These are phyloP conservation scores for Nicotiana obtusifolia DNA, from an alignment of 257 asterid species.

Conservation along the genomic window DNA sequence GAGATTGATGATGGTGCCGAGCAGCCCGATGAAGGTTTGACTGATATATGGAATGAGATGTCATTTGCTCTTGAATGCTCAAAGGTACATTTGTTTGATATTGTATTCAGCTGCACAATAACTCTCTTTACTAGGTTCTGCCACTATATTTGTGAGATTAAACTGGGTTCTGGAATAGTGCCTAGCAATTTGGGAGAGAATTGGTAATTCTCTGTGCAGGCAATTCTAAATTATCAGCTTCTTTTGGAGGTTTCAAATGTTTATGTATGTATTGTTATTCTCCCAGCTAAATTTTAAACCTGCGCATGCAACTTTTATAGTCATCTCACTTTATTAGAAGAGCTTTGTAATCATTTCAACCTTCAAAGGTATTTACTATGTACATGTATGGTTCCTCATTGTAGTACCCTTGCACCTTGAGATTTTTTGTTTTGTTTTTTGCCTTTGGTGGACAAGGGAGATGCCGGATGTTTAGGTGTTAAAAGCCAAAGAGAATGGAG, in stretches of 20 bases:
- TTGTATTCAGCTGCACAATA: neutral
- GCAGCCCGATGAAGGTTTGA: constrained; percentile 57
- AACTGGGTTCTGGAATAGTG: neutral
- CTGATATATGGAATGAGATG: constrained; percentile 86
- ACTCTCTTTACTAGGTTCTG: neutral
- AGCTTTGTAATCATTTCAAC: neutral
- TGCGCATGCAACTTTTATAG: neutral
- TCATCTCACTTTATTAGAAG: neutral
- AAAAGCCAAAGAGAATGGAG: neutral
- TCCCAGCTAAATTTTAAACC: neutral
- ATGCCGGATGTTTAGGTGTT: neutral
- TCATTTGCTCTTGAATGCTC: constrained; percentile 65
- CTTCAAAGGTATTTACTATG: neutral
- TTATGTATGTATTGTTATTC: neutral
- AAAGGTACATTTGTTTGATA: constrained; percentile 52
- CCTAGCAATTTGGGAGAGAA: neutral
- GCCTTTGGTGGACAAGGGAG: neutral
- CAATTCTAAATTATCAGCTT: neutral
- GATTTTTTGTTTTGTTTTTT: neutral
- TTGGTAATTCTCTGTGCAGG: neutral
- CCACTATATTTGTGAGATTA: neutral
- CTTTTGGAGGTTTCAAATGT: neutral
- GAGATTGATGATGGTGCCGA: constrained; percentile 39
- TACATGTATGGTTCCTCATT: neutral
- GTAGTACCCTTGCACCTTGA: neutral